Evolutionary conservation across 805 yeast genomes (phyloP).

Genomic region (Candida maltosa): DNA sequence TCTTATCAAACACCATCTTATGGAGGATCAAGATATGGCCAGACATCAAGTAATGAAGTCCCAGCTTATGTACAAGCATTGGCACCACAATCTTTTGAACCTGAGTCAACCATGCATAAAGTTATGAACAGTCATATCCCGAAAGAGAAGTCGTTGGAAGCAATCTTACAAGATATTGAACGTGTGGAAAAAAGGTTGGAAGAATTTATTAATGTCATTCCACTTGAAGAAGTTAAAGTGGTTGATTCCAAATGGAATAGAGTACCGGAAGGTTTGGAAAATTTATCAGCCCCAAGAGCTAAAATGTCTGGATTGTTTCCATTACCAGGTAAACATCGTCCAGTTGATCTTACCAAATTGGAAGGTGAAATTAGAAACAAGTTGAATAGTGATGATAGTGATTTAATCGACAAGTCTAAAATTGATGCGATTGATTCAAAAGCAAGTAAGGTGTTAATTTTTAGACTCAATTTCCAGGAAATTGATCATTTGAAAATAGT

Average conservation of each 20-base stretch:
- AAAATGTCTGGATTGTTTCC: constrained; percentile 79
- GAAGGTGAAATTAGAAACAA: constrained; percentile 37
- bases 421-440: constrained; percentile 39
- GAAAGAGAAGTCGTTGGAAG: constrained; percentile 1
- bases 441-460: constrained; percentile 26
- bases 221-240: constrained; percentile 52
- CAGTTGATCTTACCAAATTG: constrained; percentile 38
- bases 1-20: too few species aligned
- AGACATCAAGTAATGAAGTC: constrained; percentile 4
- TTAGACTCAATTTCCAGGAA: constrained; percentile 28
- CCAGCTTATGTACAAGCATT: background rate
- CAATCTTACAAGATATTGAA: constrained; percentile 2
- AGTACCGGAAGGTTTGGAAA: constrained; percentile 69
- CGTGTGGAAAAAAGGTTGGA: constrained; percentile 1
- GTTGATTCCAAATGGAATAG: constrained; percentile 64
- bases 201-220: constrained; percentile 32
- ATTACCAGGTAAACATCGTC: constrained; percentile 60
- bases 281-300: constrained; percentile 70
- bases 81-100: background rate
- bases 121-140: background rate
- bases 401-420: constrained; percentile 30
- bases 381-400: constrained; percentile 24
- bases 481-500: constrained; percentile 37
- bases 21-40: too few species aligned
- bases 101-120: too few species aligned